These are phyloP conservation scores for Zygoascus hellenicus DNA, from an alignment of 1,139 yeast genomes.

Conservation along the genomic window DNA sequence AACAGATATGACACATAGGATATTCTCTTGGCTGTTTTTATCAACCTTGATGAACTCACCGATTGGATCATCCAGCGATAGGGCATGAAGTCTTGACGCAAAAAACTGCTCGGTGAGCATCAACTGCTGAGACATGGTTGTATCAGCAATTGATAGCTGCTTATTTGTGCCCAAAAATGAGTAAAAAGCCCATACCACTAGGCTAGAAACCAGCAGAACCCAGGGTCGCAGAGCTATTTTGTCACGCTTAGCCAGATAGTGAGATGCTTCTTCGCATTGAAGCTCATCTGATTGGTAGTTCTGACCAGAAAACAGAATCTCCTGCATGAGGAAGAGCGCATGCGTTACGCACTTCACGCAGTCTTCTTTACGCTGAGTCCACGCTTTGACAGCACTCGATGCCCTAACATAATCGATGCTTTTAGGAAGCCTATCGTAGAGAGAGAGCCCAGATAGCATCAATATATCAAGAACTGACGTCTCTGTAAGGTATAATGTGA, in stretches of 20 bases:
- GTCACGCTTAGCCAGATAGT: slow-evolving; percentile 16
- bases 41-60: slow-evolving; percentile 9
- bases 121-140: slow-evolving; percentile 8
- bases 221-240: slow-evolving; percentile 21
- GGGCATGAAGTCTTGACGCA: slow-evolving; percentile 15
- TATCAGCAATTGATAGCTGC: slow-evolving; percentile 4
- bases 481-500: slow-evolving; percentile 22
- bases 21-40: slow-evolving; percentile 10
- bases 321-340: slow-evolving; percentile 19
- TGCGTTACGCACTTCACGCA: slow-evolving; percentile 16
- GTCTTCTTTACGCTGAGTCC: slow-evolving; percentile 18
- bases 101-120: slow-evolving; percentile 14
- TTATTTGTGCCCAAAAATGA: slow-evolving; percentile 5
- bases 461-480: slow-evolving; percentile 20
- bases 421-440: slow-evolving; percentile 21
- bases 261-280: neutral
- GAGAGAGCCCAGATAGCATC: slow-evolving; percentile 14
- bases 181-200: slow-evolving; percentile 19
- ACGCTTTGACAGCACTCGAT: slow-evolving; percentile 20
- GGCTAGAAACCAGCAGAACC: slow-evolving; percentile 19
- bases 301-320: slow-evolving; percentile 15
- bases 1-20: slow-evolving; percentile 12
- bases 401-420: slow-evolving; percentile 21
- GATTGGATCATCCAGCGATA: slow-evolving; percentile 12
- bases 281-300: neutral